Evolutionary conservation across 257 asterid genomes (phyloP), one percentile per base, ranked within the genome.

Genomic region (Eucommia ulmoides): DNA sequence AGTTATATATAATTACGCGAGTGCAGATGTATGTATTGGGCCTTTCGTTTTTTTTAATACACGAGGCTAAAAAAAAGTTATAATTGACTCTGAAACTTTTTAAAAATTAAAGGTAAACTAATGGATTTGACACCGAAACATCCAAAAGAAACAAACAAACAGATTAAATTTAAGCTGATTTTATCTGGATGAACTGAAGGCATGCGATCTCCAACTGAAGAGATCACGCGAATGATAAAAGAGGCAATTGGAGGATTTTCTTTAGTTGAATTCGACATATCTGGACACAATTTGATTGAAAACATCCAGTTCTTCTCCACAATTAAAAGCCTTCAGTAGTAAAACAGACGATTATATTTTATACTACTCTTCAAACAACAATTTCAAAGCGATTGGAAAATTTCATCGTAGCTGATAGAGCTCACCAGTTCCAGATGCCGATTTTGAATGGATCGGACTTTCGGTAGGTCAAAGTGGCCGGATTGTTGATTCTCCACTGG

Each of bases 231-330:
- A 72, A 89, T 80, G 16, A 74, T 23, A 51, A 89, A 89, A 8
- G 98, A 85, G 22, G 94, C 93, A 45, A 89, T 52, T 1, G 98
- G 96, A 59, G 96, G 96, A 58, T 69, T 78, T 21, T 85, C 94
- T 47, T 85, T 74, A 1, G 93, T 78, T 22, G 67, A 49, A 62
- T 74, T 78, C 2, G 94, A 82, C 59, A 77, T 59, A 58, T 80
- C 98, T 0, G 98, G 98, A 67, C 65, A 85, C 67, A 89, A 22
- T 56, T 79, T 89, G 45, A 89, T 72, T 23, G 46, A 64, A 74
- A 89, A 53, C 45, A 69, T 60, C 53, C 94, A 69, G 62, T 72
- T 89, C 78, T 85, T 89, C 81, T 89, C 96, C 78, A 85, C 58
- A 21, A 82, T 82, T 59, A 89, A 76, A 64, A 80, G 91, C 98